Evolutionary conservation across 2,329 filamentous ascomycete species (phyloP).

Genomic region (Arthroderma uncinatum): DNA sequence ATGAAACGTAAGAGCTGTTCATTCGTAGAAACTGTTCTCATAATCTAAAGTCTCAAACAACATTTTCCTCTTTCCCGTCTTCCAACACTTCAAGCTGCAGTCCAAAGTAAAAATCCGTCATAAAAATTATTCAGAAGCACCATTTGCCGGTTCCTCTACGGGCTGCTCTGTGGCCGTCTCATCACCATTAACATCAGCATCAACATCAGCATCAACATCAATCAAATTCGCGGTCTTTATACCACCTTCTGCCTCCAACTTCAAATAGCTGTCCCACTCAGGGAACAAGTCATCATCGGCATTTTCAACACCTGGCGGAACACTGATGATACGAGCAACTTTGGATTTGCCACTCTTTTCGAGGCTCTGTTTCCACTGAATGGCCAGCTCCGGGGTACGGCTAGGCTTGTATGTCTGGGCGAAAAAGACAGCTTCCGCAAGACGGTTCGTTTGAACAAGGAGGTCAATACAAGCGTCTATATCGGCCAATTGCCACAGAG

Average conservation of each 20-base stretch:
- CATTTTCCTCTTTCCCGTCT: background rate
- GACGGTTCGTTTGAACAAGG: slow-evolving; percentile 64
- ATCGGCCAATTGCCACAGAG: slow-evolving; percentile 77
- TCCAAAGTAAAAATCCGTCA: background rate
- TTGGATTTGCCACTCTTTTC: slow-evolving; percentile 79
- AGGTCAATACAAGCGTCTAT: slow-evolving; percentile 70
- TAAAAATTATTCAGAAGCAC: background rate
- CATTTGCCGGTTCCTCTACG: slow-evolving; percentile 22
- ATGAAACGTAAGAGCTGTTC: slow-evolving; percentile 2
- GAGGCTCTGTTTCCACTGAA: slow-evolving; percentile 69
- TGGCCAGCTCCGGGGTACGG: slow-evolving; percentile 54
- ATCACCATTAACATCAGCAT: slow-evolving; percentile 20
- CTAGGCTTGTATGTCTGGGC: slow-evolving; percentile 93
- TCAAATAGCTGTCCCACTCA: slow-evolving; percentile 86
- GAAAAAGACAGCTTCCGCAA: slow-evolving; percentile 81
- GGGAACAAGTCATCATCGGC: slow-evolving; percentile 73
- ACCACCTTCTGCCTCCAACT: slow-evolving; percentile 61
- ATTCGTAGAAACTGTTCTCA: background rate
- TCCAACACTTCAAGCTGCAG: background rate
- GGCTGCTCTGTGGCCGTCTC: slow-evolving; percentile 26
- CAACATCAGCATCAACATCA: slow-evolving; percentile 25
- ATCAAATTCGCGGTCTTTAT: slow-evolving; percentile 31
- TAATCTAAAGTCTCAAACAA: slow-evolving; percentile 5
- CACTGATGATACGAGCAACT: slow-evolving; percentile 69
- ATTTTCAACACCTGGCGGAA: slow-evolving; percentile 61